phyloP scores from a whole-genome alignment of 164 flowering plant genomes.

The Paratinospora sagittata region DNA sequence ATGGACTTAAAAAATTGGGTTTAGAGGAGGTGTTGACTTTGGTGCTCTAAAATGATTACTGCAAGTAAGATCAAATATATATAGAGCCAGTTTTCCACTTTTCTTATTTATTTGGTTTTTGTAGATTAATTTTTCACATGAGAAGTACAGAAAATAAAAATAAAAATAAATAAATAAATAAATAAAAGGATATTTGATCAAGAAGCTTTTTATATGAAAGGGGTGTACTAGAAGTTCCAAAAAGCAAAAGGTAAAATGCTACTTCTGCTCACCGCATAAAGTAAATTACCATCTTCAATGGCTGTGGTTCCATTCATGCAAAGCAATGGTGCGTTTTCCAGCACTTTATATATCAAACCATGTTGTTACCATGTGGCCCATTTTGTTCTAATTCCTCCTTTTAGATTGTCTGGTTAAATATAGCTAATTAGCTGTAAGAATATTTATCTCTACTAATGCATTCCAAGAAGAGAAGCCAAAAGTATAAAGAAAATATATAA shows the following conservation, averaged over 20 bases:
- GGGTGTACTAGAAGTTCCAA: not conserved
- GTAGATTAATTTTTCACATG: not conserved
- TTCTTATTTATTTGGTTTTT: not conserved
- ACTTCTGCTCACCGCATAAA: conserved; percentile 11
- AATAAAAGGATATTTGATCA: not conserved
- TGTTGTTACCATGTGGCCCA: no score
- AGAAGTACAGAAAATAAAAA: conserved; percentile 2
- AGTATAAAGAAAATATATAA: not conserved
- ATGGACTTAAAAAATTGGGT: not conserved
- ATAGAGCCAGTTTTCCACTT: not conserved
- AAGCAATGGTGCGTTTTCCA: not conserved
- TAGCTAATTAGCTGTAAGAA: not conserved
- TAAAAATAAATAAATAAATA: no score
- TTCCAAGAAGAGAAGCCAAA: not conserved
- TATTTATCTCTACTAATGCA: not conserved
- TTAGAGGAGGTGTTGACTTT: conserved; percentile 9
- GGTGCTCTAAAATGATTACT: not conserved
- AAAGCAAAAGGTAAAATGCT: conserved; percentile 4
- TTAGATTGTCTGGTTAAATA: not conserved
- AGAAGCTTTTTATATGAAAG: conserved; percentile 3
- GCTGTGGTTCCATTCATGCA: conserved; percentile 1
- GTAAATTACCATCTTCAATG: conserved; percentile 1
- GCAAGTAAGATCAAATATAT: not conserved
- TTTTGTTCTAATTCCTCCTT: not conserved
- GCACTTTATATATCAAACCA: not conserved